Evolutionary conservation across 2,329 filamentous ascomycete species (phyloP), one percentile per base, ranked within the genome.

Genomic region (Thielaviopsis populi): DNA sequence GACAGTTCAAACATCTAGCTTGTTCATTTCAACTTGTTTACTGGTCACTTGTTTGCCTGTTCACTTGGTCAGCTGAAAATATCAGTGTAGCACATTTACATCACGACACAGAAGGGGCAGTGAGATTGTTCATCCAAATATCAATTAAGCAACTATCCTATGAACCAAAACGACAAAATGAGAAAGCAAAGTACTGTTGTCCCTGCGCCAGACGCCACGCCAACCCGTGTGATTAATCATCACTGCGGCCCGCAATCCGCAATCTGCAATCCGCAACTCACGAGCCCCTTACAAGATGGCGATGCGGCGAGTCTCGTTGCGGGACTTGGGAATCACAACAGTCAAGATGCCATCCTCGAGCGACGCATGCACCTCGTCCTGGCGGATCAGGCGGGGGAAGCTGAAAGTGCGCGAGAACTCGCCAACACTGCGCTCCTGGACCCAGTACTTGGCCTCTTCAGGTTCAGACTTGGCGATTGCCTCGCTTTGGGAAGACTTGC

Each of bases 331-430:
- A 19, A 89, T 80, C 30, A 77, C 70, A 66, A 89, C 78, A 68
- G 73, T 81, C 68, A 89, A 76, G 67, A 88, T 77, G 33, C 86
- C 86, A 66, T 88, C 80, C 73, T 82, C 80, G 69, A 89, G 80
- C 63, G 71, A 78, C 60, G 86, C 86, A 54, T 73, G 77, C 63
- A 89, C 85, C 2, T 70, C 74, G 17, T 84, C 81, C 69, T 82
- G 79, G 70, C 87, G 83, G 66, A 89, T 79, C 33, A 79, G 80
- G 62, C 74, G 74, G 0, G 85, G 83, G 76, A 89, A 89, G 72
- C 76, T 81, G 76, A 89, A 89, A 66, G 78, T 82, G 67, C 86
- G 81, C 59, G 81, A 78, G 75, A 89, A 89, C 68, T 84, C 79
- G 71, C 86, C 86, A 65, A 85, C 75, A 66, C 78, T 80, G 69